A percentile compares a stretch with the other conserved stretches of the same genome.
These are phyloP conservation scores for Sutorius australiensis DNA, from an alignment of 768 basidiomycete genomes.

Conservation along the genomic window DNA sequence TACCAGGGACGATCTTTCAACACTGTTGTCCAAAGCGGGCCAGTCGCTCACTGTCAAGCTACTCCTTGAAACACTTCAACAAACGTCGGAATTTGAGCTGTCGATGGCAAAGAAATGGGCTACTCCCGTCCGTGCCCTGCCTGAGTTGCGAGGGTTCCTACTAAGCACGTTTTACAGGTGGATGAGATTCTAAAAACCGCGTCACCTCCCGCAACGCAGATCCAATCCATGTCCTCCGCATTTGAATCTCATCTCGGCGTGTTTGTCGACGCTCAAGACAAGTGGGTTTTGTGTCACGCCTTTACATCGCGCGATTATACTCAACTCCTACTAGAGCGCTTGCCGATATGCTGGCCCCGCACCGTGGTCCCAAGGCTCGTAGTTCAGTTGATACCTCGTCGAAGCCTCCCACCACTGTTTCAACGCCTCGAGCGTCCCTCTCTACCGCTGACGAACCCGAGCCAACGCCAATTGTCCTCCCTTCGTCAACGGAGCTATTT, in stretches of 20 bases:
- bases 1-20: conserved; percentile 76
- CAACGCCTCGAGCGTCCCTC: conserved; percentile 36
- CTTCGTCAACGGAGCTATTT: conserved; percentile 94
- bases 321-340: conserved; percentile 55
- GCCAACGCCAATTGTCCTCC: conserved; percentile 65
- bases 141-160: background rate
- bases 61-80: conserved; percentile 82
- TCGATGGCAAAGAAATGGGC: conserved; percentile 81
- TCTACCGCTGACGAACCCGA: conserved; percentile 42
- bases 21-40: conserved; percentile 74
- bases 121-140: conserved; percentile 50
- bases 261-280: conserved; percentile 96
- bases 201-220: conserved; percentile 47
- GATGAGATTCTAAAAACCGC: conserved; percentile 59
- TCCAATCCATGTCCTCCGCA: conserved; percentile 74
- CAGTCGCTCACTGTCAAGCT: conserved; percentile 69
- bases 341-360: conserved; percentile 83
- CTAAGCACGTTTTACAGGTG: conserved; percentile 40
- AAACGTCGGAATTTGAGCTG: conserved; percentile 84
- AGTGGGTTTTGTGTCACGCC: conserved; percentile 47
- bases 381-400: conserved; percentile 60
- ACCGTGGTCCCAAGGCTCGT: conserved; percentile 61
- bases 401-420: conserved; percentile 23
- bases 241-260: conserved; percentile 92
- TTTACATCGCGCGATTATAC: background rate